These are phyloP conservation scores for Sporothrix schenckii DNA, from an alignment of 2,329 filamentous ascomycete species.

Conservation along the genomic window DNA sequence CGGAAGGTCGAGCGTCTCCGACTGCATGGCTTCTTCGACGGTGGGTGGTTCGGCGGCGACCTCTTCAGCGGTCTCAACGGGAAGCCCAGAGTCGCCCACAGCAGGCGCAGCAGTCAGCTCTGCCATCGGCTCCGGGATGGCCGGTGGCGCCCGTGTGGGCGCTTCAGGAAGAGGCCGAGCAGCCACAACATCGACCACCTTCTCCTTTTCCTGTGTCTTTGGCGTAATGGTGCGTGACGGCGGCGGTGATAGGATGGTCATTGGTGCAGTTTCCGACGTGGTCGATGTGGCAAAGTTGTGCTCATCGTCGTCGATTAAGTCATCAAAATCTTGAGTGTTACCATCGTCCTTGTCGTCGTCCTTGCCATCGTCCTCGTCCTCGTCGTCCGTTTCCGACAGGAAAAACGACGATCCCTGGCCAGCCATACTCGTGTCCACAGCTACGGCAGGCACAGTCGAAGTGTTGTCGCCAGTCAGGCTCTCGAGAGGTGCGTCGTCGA, in stretches of 20 bases:
- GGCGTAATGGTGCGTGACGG: constrained; percentile 42
- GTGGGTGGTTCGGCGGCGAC: background rate
- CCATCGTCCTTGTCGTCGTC: constrained; percentile 51
- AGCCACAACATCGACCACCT: background rate
- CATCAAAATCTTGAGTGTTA: background rate
- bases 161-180: background rate
- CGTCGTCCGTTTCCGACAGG: background rate
- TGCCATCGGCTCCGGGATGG: constrained; percentile 20
- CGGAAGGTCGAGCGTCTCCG: constrained; percentile 35
- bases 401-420: constrained; percentile 6
- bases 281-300: constrained; percentile 61
- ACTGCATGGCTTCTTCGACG: constrained; percentile 28
- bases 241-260: constrained; percentile 57
- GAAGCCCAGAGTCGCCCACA: background rate
- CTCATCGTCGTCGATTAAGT: constrained; percentile 52
- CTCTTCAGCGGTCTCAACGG: background rate
- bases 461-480: background rate
- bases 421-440: background rate
- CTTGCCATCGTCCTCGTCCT: constrained; percentile 33
- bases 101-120: background rate
- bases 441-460: background rate
- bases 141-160: constrained; percentile 30
- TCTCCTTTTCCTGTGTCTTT: background rate
- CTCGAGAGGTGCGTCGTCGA: constrained; percentile 48
- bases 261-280: constrained; percentile 50